Evolutionary conservation across 345 rosid genomes (phyloP), one percentile per base, ranked within the genome.

Genomic region (Citrus reticulata): DNA sequence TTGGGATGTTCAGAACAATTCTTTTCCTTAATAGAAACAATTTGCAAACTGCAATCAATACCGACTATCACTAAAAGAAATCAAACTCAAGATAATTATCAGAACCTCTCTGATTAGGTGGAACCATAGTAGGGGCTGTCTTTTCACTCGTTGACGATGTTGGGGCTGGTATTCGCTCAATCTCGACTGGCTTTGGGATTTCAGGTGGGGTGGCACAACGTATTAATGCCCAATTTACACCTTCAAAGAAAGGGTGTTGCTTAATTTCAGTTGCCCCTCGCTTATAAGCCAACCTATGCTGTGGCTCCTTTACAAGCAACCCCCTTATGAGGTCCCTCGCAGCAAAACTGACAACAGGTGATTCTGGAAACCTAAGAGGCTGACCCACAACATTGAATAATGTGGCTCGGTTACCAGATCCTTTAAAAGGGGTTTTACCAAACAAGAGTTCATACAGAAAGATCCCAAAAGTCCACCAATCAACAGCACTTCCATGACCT

Each of bases 401-500:
- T 4, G 96, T 93, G 13, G 93, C 94, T 7, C 97, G 88, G 79
- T 94, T 94, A 64, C 96, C 97, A 17, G 96, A 91, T 49, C 97
- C 98, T 83, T 94, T 94, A 78, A 93, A 94, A 68, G 98, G 98
- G 16, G 98, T 94, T 87, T 88, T 91, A 80, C 98, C 98, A 54
- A 89, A 91, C 85, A 94, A 84, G 74, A 94, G 91, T 78, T 94
- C 98, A 65, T 89, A 93, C 13, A 94, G 84, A 81, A 94, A 93
- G 73, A 93, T 94, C 75, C 98, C 97, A 79, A 85, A 91, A 75
- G 97, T 94, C 98, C 98, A 94, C 98, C 98, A 94, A 79, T 94
- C 98, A 14, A 94, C 98, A 3, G 98, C 98, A 83, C 96, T 93
- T 75, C 98, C 98, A 83, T 94, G 97, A 72, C 98, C 98, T 88